Conservation (phyloP, 2,329 filamentous ascomycete species). For the Scleromitrula shiraiana region DNA sequence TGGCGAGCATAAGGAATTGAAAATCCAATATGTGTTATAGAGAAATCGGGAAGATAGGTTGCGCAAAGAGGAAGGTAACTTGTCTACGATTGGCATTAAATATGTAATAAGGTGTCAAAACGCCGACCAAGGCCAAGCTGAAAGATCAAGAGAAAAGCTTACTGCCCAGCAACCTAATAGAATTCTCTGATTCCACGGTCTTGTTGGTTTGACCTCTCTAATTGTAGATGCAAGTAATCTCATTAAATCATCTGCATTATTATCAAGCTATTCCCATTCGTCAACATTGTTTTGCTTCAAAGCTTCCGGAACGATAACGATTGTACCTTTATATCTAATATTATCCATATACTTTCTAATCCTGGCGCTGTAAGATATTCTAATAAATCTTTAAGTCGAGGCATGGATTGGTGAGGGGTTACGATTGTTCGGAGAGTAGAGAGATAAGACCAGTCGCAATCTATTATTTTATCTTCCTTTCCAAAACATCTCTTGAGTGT, state of each 20-base stretch:
- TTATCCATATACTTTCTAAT: constrained; percentile 63
- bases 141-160: constrained; percentile 18
- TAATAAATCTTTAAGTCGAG: constrained; percentile 66
- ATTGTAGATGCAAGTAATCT: constrained; percentile 58
- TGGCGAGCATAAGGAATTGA: constrained; percentile 52
- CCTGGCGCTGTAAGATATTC: constrained; percentile 59
- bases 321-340: constrained; percentile 79
- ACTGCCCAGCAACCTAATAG: constrained; percentile 79
- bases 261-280: constrained; percentile 47
- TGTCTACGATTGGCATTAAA: constrained; percentile 37
- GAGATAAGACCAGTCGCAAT: constrained; percentile 71
- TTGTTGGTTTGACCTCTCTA: constrained; percentile 38
- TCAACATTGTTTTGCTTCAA: background rate
- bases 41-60: constrained; percentile 53
- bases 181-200: constrained; percentile 65
- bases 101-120: too few species aligned
- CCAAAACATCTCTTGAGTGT: constrained; percentile 78
- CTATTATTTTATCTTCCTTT: constrained; percentile 59
- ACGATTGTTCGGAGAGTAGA: constrained; percentile 58
- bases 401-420: constrained; percentile 63
- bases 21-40: constrained; percentile 60
- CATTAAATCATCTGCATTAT: constrained; percentile 64
- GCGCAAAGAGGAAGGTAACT: constrained; percentile 59
- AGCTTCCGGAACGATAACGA: background rate
- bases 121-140: too few species aligned